These are phyloP conservation scores for Elasticomyces elasticus DNA, from an alignment of 495 filamentous ascomycete species.

Conservation along the genomic window DNA sequence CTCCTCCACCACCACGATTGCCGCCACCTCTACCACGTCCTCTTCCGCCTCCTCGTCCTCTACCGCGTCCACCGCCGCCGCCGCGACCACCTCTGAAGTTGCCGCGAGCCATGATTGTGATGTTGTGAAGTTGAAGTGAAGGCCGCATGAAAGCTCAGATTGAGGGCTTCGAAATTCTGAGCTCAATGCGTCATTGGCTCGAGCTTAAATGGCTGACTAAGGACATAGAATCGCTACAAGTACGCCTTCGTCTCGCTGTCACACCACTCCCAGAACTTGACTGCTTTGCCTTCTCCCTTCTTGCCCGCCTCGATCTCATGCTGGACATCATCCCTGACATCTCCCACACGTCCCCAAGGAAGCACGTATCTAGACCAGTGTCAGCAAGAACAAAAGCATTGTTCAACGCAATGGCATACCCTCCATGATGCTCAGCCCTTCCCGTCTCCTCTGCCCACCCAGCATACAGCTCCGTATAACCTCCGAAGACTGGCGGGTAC, in stretches of 20 bases:
- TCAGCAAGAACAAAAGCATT: neutral
- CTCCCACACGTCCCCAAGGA: neutral
- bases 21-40: slow-evolving; percentile 15
- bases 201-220: neutral
- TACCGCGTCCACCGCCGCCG: slow-evolving; percentile 6
- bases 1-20: slow-evolving; percentile 5
- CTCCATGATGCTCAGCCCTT: too few species aligned
- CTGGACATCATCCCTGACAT: neutral
- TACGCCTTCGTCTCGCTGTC: too few species aligned
- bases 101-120: slow-evolving; percentile 12
- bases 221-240: too few species aligned
- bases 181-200: neutral
- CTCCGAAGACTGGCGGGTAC: too few species aligned
- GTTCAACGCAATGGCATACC: too few species aligned
- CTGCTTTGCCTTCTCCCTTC: too few species aligned
- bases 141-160: neutral
- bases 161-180: neutral
- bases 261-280: too few species aligned
- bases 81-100: slow-evolving; percentile 9
- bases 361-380: neutral
- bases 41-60: slow-evolving; percentile 8
- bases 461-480: too few species aligned
- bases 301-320: neutral
- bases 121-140: neutral
- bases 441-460: too few species aligned